Percentiles rank a stretch among this genome's conserved stretches.
Evolutionary conservation across 805 yeast genomes (phyloP).

Genomic region (Saturnispora serradocipensis): DNA sequence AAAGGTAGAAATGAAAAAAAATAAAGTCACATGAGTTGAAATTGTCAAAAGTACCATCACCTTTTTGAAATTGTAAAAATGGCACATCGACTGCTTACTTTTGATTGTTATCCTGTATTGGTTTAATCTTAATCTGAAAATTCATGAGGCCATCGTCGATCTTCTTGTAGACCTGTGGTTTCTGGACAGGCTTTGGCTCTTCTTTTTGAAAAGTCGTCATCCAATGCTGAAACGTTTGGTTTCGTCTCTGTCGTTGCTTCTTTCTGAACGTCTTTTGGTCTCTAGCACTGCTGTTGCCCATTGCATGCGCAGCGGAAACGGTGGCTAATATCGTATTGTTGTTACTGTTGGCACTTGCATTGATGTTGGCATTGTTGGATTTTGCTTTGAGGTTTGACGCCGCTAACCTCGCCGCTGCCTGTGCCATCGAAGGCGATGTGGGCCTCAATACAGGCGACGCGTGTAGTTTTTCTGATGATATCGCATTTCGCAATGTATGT

Average conservation of each 20-base stretch:
- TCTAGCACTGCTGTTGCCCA: background rate
- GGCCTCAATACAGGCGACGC: background rate
- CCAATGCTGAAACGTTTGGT: slow-evolving; percentile 18
- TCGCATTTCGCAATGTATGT: background rate
- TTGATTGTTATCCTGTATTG: background rate
- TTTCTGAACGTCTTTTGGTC: background rate
- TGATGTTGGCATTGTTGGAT: background rate
- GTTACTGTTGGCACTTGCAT: background rate
- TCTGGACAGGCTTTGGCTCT: slow-evolving; percentile 17
- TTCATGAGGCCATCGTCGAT: slow-evolving; percentile 27
- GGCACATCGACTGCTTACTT: background rate
- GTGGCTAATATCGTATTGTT: background rate
- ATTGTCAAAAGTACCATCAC: background rate
- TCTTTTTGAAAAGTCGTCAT: slow-evolving; percentile 27
- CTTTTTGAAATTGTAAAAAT: background rate
- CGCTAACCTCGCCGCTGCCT: background rate
- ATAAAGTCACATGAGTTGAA: background rate
- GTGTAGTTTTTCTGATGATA: background rate
- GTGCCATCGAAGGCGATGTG: background rate
- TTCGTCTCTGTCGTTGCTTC: background rate
- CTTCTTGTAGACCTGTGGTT: slow-evolving; percentile 22
- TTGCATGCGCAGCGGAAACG: slow-evolving; percentile 5
- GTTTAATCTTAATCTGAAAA: slow-evolving; percentile 22
- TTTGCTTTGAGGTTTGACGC: background rate
- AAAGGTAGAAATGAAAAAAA: background rate